phyloP scores from a whole-genome alignment of 441 rosid genomes.

The Aquilaria agallochum region DNA sequence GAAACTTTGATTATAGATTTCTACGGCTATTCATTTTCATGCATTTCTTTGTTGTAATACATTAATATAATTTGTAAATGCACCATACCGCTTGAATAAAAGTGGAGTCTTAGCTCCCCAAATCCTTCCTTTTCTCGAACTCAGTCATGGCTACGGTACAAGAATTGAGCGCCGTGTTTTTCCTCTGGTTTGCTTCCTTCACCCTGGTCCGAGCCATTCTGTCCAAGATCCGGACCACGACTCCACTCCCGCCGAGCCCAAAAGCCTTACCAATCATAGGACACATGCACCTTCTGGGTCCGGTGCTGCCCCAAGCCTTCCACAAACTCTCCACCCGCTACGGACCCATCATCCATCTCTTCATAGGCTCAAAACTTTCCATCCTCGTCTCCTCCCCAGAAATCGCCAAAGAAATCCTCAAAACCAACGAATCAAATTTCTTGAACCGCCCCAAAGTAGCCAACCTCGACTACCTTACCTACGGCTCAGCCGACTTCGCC shows the following conservation, averaged over 20 bases:
- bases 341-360: constrained; percentile 40
- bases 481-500: constrained; percentile 62
- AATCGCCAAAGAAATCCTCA: constrained; percentile 35
- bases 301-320: constrained; percentile 37
- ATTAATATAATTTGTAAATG: no score
- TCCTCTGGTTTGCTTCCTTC: constrained; percentile 22
- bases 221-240: constrained; percentile 1
- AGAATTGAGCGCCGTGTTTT: constrained; percentile 13
- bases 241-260: constrained; percentile 38
- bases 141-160: constrained; percentile 21
- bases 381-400: constrained; percentile 36
- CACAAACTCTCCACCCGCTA: constrained; percentile 34
- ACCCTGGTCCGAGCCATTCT: constrained; percentile 19
- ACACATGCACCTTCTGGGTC: constrained; percentile 41
- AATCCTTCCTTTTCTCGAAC: background rate
- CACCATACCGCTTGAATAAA: no score
- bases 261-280: constrained; percentile 39
- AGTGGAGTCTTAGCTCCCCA: background rate
- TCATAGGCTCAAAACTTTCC: constrained; percentile 41
- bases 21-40: no score
- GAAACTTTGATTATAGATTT: no score
- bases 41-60: no score
- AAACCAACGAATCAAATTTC: constrained; percentile 46
- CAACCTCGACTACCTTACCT: constrained; percentile 62
- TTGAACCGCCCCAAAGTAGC: constrained; percentile 47